Evolutionary conservation across 306 rosid genomes (phyloP).

Genomic region (Quercus gilva): DNA sequence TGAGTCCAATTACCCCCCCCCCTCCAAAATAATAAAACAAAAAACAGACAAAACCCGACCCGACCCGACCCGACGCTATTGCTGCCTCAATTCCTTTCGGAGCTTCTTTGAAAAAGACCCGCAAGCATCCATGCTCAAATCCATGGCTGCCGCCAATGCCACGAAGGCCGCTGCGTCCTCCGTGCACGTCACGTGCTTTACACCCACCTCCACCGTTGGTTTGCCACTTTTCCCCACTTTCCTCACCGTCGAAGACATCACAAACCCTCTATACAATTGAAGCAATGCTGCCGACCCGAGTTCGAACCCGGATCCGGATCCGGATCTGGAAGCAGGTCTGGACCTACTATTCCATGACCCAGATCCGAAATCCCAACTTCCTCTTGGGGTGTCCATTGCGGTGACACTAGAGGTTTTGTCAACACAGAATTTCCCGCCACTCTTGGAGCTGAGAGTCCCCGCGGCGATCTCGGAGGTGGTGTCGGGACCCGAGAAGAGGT

Average conservation of each 20-base stretch:
- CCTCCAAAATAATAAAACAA: background rate
- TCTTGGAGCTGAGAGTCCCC: slow-evolving; percentile 45
- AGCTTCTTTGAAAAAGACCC: slow-evolving; percentile 52
- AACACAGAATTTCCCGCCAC: slow-evolving; percentile 53
- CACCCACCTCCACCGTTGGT: slow-evolving; percentile 55
- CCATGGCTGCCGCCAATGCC: slow-evolving; percentile 58
- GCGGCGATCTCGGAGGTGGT: slow-evolving; percentile 51
- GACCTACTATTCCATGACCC: slow-evolving; percentile 18
- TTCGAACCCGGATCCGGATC: slow-evolving; percentile 37
- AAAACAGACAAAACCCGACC: slow-evolving; percentile 3
- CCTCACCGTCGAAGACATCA: slow-evolving; percentile 55
- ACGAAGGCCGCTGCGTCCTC: slow-evolving; percentile 61
- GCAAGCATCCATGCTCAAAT: slow-evolving; percentile 59
- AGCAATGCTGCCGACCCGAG: slow-evolving; percentile 72
- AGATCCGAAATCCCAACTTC: slow-evolving; percentile 58
- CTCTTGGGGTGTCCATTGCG: slow-evolving; percentile 59
- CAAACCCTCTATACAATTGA: slow-evolving; percentile 58
- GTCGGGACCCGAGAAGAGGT: slow-evolving; percentile 38
- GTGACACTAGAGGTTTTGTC: slow-evolving; percentile 45
- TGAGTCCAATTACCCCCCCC: background rate
- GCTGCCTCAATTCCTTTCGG: slow-evolving; percentile 51
- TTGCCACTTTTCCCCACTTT: slow-evolving; percentile 53
- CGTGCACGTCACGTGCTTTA: slow-evolving; percentile 52
- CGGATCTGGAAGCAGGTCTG: slow-evolving; percentile 25
- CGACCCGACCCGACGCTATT: slow-evolving; percentile 32